Percentiles rank a stretch among this genome's conserved stretches.
These are phyloP conservation scores for Populus hybrid DNA, from an alignment of 441 rosid genomes.

Conservation along the genomic window DNA sequence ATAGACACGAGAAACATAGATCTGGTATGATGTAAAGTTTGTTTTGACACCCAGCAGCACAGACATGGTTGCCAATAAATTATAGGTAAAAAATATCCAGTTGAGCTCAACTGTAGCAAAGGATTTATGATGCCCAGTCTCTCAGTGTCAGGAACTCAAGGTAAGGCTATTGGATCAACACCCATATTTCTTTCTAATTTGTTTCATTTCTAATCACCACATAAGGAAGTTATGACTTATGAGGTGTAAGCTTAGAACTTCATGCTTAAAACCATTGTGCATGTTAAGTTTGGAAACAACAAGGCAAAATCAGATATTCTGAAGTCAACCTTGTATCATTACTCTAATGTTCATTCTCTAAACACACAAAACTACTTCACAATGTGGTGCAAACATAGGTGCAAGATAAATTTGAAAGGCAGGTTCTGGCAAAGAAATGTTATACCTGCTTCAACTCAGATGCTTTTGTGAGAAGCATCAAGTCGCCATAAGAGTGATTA, in stretches of 20 bases:
- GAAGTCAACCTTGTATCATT: neutral
- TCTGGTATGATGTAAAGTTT: neutral
- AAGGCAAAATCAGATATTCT: neutral
- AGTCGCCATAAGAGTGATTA: conserved; percentile 82
- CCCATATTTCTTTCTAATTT: neutral
- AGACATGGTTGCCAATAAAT: neutral
- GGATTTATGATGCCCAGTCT: neutral
- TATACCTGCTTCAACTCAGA: conserved; percentile 55
- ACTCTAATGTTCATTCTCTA: neutral
- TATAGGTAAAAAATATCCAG: neutral
- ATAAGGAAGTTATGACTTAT: neutral
- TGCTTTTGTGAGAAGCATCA: conserved; percentile 76
- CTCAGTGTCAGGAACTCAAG: neutral
- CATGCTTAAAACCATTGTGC: neutral
- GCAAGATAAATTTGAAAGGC: conserved; percentile 10
- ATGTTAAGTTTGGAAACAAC: neutral
- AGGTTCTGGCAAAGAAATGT: conserved; percentile 3
- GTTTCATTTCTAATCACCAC: neutral
- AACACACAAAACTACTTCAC: neutral
- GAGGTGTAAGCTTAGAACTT: neutral
- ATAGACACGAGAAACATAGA: neutral
- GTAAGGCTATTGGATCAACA: neutral
- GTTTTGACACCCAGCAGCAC: no score
- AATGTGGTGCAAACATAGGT: neutral
- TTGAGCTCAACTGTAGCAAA: neutral